These are phyloP conservation scores for Carallia pectinifolia DNA, from an alignment of 345 rosid genomes.

Conservation along the genomic window DNA sequence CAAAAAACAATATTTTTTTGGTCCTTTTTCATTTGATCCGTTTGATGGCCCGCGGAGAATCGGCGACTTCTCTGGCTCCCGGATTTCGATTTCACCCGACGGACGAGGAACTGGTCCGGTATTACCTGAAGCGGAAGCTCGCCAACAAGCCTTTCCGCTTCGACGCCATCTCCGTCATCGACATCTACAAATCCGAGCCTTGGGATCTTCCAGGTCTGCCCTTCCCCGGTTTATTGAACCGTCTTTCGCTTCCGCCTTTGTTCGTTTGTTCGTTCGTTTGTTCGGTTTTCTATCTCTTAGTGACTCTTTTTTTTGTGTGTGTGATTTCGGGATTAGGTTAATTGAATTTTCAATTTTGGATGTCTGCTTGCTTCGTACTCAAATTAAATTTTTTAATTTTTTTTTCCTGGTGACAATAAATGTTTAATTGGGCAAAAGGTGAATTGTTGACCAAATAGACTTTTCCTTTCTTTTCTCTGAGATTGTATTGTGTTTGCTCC, in stretches of 20 bases:
- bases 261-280: no score
- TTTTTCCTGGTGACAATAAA: no score
- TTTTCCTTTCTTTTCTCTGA: no score
- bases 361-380: no score
- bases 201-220: constrained; percentile 92
- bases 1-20: no score
- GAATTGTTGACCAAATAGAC: no score
- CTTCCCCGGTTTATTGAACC: background rate
- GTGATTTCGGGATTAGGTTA: background rate
- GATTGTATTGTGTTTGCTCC: no score
- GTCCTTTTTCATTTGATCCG: background rate
- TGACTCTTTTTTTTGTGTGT: background rate
- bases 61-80: constrained; percentile 64
- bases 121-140: constrained; percentile 81
- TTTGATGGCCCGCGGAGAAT: constrained; percentile 52
- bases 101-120: constrained; percentile 86
- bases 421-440: no score
- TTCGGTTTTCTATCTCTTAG: no score
- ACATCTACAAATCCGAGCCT: constrained; percentile 80
- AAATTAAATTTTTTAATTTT: no score
- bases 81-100: constrained; percentile 96
- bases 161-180: constrained; percentile 69
- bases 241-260: no score
- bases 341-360: no score
- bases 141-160: constrained; percentile 62